Evolutionary conservation across 2,329 filamentous ascomycete genomes (phyloP).

Genomic region (Exophiala sp.): DNA sequence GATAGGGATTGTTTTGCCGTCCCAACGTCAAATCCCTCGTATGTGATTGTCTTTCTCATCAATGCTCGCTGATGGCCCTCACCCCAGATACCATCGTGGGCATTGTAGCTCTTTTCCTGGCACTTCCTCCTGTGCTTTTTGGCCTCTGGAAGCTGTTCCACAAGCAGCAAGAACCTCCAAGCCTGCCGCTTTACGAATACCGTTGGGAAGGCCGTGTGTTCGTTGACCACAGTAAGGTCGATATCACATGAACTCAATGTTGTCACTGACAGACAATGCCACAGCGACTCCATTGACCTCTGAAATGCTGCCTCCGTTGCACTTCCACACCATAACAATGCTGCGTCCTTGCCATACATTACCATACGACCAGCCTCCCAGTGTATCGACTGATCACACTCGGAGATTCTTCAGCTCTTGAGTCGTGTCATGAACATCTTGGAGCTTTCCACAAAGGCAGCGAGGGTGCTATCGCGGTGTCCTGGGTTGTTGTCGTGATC

Average conservation of each 20-base stretch:
- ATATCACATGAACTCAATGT: background rate
- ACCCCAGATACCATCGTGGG: slow-evolving; percentile 11
- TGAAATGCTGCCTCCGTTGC: too few relatives aligned
- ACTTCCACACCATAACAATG: too few relatives aligned
- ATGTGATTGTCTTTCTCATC: background rate
- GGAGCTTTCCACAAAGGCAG: too few relatives aligned
- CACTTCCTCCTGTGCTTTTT: slow-evolving; percentile 4
- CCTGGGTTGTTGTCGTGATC: too few relatives aligned
- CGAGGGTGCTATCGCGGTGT: too few relatives aligned
- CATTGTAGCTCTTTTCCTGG: slow-evolving; percentile 10
- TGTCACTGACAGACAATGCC: background rate
- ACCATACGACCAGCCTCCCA: too few relatives aligned
- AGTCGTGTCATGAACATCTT: too few relatives aligned
- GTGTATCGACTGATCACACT: too few relatives aligned
- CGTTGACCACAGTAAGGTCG: background rate
- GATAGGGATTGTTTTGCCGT: too few relatives aligned
- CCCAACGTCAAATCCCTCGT: too few relatives aligned
- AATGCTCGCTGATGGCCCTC: slow-evolving; percentile 2
- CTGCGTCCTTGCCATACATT: too few relatives aligned
- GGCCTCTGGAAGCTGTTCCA: background rate
- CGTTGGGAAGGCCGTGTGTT: background rate
- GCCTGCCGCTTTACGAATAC: background rate
- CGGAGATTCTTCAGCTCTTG: too few relatives aligned
- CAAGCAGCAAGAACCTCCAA: background rate
- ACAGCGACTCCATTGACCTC: background rate